phyloP scores from a whole-genome alignment of 75 land plant species.

The Cunninghamia lanceolata region DNA sequence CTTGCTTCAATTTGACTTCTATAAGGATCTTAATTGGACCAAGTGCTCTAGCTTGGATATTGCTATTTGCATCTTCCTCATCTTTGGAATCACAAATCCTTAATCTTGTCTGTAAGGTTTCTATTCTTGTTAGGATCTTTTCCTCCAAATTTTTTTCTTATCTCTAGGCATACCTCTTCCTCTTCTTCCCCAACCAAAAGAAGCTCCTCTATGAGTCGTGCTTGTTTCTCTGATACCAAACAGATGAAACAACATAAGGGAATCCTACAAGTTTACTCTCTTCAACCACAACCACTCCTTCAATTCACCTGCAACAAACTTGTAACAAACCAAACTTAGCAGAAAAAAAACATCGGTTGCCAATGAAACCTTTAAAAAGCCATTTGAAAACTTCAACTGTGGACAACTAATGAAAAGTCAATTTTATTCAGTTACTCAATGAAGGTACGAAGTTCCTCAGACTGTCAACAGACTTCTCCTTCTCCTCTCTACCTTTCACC shows the following conservation, averaged over 20 bases:
- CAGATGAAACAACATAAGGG: no score
- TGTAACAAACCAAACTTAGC: no score
- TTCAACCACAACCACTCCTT: no score
- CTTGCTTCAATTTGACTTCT: background rate
- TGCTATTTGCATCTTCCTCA: background rate
- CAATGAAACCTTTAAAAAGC: no score
- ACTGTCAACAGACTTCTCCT: background rate
- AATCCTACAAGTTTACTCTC: no score
- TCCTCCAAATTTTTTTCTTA: no score
- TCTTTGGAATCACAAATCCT: background rate
- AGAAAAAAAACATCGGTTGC: no score
- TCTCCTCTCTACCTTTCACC: background rate
- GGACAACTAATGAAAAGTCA: no score
- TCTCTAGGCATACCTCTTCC: background rate
- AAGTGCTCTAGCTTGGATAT: background rate
- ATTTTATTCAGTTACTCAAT: background rate
- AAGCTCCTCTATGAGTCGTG: background rate
- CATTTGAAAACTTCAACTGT: no score
- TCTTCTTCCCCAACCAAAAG: background rate
- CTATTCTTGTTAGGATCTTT: background rate
- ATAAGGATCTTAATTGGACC: background rate
- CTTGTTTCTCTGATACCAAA: background rate
- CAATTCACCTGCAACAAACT: no score
- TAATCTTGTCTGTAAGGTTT: background rate
- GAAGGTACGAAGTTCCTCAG: background rate